Conservation (phyloP, 176 grass and related monocot species). For the Puya raimondii region DNA sequence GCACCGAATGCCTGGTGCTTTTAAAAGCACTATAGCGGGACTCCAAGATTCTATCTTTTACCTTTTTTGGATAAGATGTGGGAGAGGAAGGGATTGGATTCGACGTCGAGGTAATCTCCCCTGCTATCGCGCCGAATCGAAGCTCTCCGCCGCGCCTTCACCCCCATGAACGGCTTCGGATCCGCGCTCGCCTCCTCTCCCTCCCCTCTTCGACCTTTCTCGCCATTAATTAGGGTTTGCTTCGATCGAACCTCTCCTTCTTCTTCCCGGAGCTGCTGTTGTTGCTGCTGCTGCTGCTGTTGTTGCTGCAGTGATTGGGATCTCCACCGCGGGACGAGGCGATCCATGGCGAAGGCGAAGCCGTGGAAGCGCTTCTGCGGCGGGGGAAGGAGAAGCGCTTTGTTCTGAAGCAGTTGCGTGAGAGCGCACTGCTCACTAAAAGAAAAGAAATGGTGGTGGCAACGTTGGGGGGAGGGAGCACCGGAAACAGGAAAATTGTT, state of each 20-base stretch:
- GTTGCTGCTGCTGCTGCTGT: no score
- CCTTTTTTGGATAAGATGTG: constrained; percentile 19
- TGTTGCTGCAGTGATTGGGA: no score
- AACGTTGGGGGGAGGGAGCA: no score
- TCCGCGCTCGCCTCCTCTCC: background rate
- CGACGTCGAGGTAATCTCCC: constrained; percentile 23
- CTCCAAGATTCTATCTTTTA: background rate
- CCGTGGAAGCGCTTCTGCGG: background rate
- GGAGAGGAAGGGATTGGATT: constrained; percentile 14
- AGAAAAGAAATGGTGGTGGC: no score
- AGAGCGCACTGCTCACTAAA: no score
- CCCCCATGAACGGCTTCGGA: constrained; percentile 26
- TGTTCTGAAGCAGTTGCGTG: no score
- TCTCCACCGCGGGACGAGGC: background rate
- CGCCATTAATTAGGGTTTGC: background rate
- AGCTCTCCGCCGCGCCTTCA: constrained; percentile 16
- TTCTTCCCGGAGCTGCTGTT: no score
- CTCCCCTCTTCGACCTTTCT: background rate
- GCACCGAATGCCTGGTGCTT: no score
- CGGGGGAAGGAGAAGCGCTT: no score
- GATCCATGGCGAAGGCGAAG: background rate
- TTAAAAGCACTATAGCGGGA: no score
- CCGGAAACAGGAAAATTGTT: no score
- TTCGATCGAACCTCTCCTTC: no score
- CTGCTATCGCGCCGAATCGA: constrained; percentile 12